Evolutionary conservation across 257 asterid species (phyloP).

Genomic region (Fraxinus pennsylvanica): DNA sequence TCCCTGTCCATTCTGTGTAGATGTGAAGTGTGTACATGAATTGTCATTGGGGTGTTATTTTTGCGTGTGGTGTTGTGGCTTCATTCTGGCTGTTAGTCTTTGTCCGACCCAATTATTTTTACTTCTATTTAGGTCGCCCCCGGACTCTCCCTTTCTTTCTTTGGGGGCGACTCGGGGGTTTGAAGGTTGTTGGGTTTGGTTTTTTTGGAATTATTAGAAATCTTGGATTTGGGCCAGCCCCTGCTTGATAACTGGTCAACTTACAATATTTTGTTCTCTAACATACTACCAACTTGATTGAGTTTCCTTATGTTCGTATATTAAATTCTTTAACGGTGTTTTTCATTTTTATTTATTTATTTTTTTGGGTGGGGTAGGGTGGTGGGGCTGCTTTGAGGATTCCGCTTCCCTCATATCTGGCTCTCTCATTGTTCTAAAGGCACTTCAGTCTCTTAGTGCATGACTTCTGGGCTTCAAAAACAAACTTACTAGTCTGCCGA

Average conservation of each 20-base stretch:
- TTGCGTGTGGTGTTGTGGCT: too few relatives aligned
- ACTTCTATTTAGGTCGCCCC: background rate
- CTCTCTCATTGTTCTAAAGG: background rate
- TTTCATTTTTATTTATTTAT: too few relatives aligned
- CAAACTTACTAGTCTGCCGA: background rate
- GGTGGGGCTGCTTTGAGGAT: background rate
- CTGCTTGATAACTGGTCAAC: background rate
- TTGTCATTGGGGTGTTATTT: too few relatives aligned
- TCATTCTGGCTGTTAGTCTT: too few relatives aligned
- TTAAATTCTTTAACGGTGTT: too few relatives aligned
- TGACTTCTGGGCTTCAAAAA: background rate
- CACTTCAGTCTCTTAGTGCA: background rate
- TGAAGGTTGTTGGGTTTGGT: too few relatives aligned
- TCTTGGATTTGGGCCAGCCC: background rate
- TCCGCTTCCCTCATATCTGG: background rate
- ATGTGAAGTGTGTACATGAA: too few relatives aligned
- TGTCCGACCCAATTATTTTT: background rate
- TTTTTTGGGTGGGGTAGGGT: background rate
- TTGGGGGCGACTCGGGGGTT: background rate
- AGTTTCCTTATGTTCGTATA: background rate
- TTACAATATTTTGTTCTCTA: background rate
- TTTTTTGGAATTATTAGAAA: background rate
- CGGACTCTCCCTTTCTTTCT: background rate
- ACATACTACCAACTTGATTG: background rate
- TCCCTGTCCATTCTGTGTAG: too few relatives aligned